phyloP scores from a whole-genome alignment of 73 alveolate species.

The Vitrella brassicaformis region DNA sequence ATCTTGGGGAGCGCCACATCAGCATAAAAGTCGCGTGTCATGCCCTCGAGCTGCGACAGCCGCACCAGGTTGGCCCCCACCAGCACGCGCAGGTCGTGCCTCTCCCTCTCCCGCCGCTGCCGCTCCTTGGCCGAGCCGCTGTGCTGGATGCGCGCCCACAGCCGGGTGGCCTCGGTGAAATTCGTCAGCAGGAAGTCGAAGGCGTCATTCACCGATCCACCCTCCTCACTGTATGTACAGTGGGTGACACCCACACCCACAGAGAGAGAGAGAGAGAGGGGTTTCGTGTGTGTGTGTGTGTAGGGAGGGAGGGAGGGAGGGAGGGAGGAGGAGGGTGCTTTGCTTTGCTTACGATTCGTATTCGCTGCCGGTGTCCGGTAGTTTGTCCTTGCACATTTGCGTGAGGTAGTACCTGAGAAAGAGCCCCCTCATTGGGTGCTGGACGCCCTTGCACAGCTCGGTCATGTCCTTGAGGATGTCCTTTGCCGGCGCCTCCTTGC shows the following conservation, averaged over 20 bases:
- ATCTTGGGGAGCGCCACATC: conserved; percentile 58
- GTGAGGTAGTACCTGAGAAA: conserved; percentile 76
- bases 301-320: not conserved
- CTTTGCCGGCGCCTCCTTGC: conserved; percentile 72
- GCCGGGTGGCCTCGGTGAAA: conserved; percentile 75
- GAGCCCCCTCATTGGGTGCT: conserved; percentile 83
- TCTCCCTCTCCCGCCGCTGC: conserved; percentile 55
- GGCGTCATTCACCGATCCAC: conserved; percentile 75
- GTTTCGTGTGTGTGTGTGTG: too few species aligned
- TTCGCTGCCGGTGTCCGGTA: conserved; percentile 78
- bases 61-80: conserved; percentile 62
- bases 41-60: conserved; percentile 62
- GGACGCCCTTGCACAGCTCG: conserved; percentile 74
- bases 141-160: conserved; percentile 74
- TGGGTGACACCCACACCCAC: not conserved
- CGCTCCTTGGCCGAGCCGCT: conserved; percentile 42
- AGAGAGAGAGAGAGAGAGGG: not conserved
- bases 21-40: conserved; percentile 56
- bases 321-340: not conserved
- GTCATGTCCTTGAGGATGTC: conserved; percentile 54
- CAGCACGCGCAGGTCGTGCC: conserved; percentile 56
- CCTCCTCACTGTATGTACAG: conserved; percentile 40
- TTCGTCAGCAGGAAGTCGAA: conserved; percentile 71
- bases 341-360: conserved; percentile 15
- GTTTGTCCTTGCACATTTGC: conserved; percentile 80